phyloP scores from a whole-genome alignment of 2,329 filamentous ascomycete genomes.

The Pestalotiopsis sp. region DNA sequence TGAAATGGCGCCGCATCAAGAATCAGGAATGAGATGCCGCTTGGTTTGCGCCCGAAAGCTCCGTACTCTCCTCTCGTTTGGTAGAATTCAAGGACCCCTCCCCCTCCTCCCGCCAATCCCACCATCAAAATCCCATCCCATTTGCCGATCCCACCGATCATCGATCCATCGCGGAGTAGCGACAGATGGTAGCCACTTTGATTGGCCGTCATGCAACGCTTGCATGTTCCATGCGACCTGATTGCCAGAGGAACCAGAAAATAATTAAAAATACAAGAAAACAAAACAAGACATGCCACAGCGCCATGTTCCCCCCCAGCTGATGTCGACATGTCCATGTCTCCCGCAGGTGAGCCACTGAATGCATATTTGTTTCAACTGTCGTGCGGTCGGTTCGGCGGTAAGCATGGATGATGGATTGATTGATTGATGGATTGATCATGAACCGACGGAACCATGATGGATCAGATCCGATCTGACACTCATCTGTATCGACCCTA shows the following conservation, averaged over 20 bases:
- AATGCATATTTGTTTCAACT: no score
- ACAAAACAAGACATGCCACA: background rate
- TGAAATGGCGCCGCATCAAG: no score
- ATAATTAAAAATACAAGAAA: background rate
- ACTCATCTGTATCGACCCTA: no score
- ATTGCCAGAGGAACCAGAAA: slow-evolving; percentile 5
- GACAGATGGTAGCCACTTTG: background rate
- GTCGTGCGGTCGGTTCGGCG: background rate
- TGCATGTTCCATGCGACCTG: slow-evolving; percentile 1
- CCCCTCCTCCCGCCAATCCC: background rate
- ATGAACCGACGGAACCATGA: background rate
- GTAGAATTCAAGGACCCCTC: no score
- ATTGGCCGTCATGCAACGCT: background rate
- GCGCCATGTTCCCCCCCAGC: no score
- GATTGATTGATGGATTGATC: background rate
- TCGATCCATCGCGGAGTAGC: background rate
- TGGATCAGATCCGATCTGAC: background rate
- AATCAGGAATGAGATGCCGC: no score
- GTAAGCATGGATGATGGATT: no score
- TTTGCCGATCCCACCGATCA: background rate
- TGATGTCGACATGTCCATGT: no score
- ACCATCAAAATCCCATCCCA: background rate
- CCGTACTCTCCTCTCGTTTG: no score
- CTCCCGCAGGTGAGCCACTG: no score
- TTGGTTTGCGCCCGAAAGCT: no score